Conservation (phyloP, 2,329 filamentous ascomycete genomes). For the Lasiodiplodia sp. region DNA sequence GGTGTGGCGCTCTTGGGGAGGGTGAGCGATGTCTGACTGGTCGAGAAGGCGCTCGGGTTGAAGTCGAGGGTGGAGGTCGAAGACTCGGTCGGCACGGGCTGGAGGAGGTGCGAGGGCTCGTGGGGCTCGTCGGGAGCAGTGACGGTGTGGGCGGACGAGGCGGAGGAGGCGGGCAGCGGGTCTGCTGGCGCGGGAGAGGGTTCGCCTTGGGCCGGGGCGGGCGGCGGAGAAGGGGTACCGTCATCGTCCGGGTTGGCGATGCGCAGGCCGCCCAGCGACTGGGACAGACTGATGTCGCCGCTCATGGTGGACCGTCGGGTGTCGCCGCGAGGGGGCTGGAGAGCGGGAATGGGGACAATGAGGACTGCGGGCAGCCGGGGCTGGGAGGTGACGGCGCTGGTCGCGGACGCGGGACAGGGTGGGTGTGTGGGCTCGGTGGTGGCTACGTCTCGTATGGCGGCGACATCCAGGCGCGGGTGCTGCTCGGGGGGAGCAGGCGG, state of each 20-base stretch:
- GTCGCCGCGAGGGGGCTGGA: neutral
- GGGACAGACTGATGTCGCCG: slow-evolving; percentile 89
- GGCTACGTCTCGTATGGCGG: slow-evolving; percentile 20
- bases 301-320: slow-evolving; percentile 67
- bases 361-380: slow-evolving; percentile 19
- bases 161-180: slow-evolving; percentile 40
- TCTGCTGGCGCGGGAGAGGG: slow-evolving; percentile 30
- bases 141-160: slow-evolving; percentile 47
- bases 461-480: slow-evolving; percentile 30
- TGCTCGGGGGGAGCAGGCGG: slow-evolving; percentile 29
- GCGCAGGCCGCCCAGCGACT: slow-evolving; percentile 89
- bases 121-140: slow-evolving; percentile 45
- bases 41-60: slow-evolving; percentile 49
- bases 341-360: slow-evolving; percentile 12
- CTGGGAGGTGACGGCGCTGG: slow-evolving; percentile 7
- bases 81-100: slow-evolving; percentile 40
- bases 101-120: slow-evolving; percentile 39
- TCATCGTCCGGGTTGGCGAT: slow-evolving; percentile 95
- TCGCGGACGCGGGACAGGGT: slow-evolving; percentile 9
- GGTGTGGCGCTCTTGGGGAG: slow-evolving; percentile 40
- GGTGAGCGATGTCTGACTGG: slow-evolving; percentile 30
- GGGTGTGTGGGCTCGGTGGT: neutral
- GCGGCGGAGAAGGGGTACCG: slow-evolving; percentile 45
- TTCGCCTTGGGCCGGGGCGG: slow-evolving; percentile 30
- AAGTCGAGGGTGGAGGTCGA: slow-evolving; percentile 47